Percentiles rank a stretch among this genome's conserved stretches.
Conservation (phyloP, 164 flowering plant species). For the Umbilicus rupestris region DNA sequence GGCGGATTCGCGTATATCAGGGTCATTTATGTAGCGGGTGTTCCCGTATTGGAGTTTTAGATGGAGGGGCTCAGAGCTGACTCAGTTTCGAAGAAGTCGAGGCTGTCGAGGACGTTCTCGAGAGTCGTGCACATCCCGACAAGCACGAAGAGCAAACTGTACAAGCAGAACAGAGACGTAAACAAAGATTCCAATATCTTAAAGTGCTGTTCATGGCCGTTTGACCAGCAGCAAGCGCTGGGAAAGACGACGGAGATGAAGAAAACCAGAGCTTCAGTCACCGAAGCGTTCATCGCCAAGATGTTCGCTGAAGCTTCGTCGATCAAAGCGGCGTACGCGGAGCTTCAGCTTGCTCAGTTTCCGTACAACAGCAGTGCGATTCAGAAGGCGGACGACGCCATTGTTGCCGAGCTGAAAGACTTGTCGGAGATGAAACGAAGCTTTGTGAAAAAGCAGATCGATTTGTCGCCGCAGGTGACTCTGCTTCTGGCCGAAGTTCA, state of each 20-base stretch:
- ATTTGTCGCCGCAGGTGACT: constrained; percentile 63
- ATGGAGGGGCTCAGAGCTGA: constrained; percentile 24
- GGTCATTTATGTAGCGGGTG: background rate
- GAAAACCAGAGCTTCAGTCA: constrained; percentile 22
- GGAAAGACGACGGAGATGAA: background rate
- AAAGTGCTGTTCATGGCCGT: constrained; percentile 3
- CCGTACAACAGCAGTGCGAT: constrained; percentile 64
- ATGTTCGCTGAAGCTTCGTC: constrained; percentile 69
- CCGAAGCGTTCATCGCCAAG: constrained; percentile 62
- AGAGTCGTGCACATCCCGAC: constrained; percentile 25
- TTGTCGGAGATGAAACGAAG: constrained; percentile 64
- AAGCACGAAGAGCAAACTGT: constrained; percentile 17
- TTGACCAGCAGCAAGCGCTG: background rate
- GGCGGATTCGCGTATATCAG: background rate
- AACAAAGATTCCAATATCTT: constrained; percentile 9
- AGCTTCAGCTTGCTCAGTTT: constrained; percentile 76
- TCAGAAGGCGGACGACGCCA: constrained; percentile 55
- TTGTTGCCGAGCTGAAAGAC: constrained; percentile 49
- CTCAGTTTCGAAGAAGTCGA: constrained; percentile 19
- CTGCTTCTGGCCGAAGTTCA: constrained; percentile 65
- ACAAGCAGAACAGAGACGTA: constrained; percentile 21
- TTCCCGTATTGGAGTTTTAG: background rate
- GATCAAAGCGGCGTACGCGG: constrained; percentile 86
- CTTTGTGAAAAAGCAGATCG: constrained; percentile 51
- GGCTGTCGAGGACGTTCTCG: constrained; percentile 20